These are phyloP conservation scores for Tilletia setariae DNA, from an alignment of 1,284 basidiomycete species.

Conservation along the genomic window DNA sequence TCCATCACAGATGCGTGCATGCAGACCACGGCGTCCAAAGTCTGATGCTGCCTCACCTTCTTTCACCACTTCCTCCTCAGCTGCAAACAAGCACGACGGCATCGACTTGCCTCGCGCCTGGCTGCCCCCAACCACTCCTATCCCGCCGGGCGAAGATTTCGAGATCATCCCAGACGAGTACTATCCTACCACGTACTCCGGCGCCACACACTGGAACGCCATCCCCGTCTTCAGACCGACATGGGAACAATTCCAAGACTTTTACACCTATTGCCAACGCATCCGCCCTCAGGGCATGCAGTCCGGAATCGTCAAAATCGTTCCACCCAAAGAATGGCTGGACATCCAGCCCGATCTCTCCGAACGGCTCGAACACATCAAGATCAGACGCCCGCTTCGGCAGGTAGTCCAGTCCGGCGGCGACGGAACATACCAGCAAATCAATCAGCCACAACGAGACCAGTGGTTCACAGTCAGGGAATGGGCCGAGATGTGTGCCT, in stretches of 20 bases:
- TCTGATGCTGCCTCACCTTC: no score
- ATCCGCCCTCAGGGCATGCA: conserved; percentile 51
- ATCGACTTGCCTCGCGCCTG: neutral
- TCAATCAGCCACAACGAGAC: conserved; percentile 42
- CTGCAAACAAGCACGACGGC: no score
- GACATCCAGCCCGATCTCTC: conserved; percentile 38
- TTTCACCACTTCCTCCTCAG: no score
- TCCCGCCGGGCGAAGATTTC: neutral
- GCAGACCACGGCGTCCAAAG: no score
- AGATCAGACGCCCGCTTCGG: conserved; percentile 46
- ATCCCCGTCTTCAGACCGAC: conserved; percentile 52
- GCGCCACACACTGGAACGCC: conserved; percentile 24
- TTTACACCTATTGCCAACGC: conserved; percentile 46
- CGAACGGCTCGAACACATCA: conserved; percentile 32
- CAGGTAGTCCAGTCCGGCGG: conserved; percentile 48
- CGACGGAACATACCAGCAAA: conserved; percentile 46
- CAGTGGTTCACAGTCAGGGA: neutral
- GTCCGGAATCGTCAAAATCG: conserved; percentile 50
- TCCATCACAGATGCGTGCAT: no score
- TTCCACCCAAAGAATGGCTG: conserved; percentile 48
- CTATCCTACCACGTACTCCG: neutral
- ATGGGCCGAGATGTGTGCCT: neutral
- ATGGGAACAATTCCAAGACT: conserved; percentile 50
- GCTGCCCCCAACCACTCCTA: neutral
- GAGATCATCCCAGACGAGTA: conserved; percentile 1